Conservation (phyloP, 2,329 filamentous ascomycete species). For the Sporothrix sp. region DNA sequence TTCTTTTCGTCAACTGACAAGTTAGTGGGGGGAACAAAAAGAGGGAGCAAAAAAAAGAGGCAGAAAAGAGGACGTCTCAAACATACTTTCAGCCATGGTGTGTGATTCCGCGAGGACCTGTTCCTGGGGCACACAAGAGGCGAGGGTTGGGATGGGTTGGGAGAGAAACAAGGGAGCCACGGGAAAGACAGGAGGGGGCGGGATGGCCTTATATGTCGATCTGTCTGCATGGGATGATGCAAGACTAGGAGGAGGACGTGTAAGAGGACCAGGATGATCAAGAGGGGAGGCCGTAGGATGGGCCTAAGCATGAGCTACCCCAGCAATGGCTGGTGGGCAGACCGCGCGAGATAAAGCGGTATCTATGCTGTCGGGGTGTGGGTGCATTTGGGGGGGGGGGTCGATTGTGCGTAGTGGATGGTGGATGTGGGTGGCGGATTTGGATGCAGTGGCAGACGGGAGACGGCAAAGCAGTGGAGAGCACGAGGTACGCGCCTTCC, state of each 20-base stretch:
- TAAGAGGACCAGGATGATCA: not conserved
- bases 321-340: not conserved
- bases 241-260: not conserved
- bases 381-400: not conserved
- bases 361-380: not conserved
- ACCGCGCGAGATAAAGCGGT: not conserved
- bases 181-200: not conserved
- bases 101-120: constrained; percentile 4
- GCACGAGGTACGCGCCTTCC: too few species aligned
- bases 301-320: constrained; percentile 5
- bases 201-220: constrained; percentile 13
- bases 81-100: constrained; percentile 11
- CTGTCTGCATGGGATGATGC: not conserved
- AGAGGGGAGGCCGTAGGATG: not conserved
- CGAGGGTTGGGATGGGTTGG: not conserved
- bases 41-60: not conserved
- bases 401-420: not conserved
- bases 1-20: constrained; percentile 10
- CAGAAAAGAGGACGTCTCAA: not conserved
- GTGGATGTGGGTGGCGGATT: too few species aligned
- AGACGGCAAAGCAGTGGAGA: too few species aligned
- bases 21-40: not conserved
- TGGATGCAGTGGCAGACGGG: too few species aligned
- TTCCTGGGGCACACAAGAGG: not conserved
- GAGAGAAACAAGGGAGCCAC: constrained; percentile 1